These are phyloP conservation scores for Pyrenophora teres DNA, from an alignment of 2,329 filamentous ascomycete species.

Conservation along the genomic window DNA sequence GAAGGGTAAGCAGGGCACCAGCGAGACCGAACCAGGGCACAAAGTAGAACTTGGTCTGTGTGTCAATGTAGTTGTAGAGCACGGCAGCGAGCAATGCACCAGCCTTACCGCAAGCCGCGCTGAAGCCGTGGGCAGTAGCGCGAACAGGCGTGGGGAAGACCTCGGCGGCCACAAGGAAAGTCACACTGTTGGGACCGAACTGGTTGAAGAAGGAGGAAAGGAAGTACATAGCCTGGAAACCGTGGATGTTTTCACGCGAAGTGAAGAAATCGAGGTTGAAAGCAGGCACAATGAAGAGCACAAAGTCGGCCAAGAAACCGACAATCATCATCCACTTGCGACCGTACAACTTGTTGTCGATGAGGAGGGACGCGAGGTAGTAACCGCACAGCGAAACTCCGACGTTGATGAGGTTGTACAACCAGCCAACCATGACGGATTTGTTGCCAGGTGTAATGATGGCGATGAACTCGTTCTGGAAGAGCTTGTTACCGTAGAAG, in stretches of 20 bases:
- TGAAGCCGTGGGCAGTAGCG: conserved; percentile 91
- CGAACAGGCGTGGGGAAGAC: conserved; percentile 95
- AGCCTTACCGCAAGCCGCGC: conserved; percentile 86
- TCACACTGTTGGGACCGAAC: conserved; percentile 94
- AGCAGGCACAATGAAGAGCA: conserved; percentile 89
- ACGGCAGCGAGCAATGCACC: conserved; percentile 86
- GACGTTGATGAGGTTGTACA: conserved; percentile 92
- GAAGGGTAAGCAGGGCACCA: conserved; percentile 78
- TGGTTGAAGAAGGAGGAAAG: conserved; percentile 98
- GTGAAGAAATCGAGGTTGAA: conserved; percentile 89
- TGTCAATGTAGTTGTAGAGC: conserved; percentile 92
- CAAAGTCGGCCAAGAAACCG: conserved; percentile 89
- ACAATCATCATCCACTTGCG: conserved; percentile 96
- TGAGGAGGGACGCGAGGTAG: conserved; percentile 84
- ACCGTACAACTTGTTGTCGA: conserved; percentile 96
- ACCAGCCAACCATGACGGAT: conserved; percentile 84
- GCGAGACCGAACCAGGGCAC: conserved; percentile 94
- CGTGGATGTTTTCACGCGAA: conserved; percentile 69
- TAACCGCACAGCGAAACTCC: conserved; percentile 85
- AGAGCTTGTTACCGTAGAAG: conserved; percentile 99
- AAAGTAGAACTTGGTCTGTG: conserved; percentile 83
- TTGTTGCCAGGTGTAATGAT: conserved; percentile 72
- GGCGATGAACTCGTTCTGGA: conserved; percentile 87
- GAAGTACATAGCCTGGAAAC: conserved; percentile 99
- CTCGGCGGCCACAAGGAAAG: conserved; percentile 93